phyloP scores from a whole-genome alignment of 345 rosid species.

The Raphanus sativus region DNA sequence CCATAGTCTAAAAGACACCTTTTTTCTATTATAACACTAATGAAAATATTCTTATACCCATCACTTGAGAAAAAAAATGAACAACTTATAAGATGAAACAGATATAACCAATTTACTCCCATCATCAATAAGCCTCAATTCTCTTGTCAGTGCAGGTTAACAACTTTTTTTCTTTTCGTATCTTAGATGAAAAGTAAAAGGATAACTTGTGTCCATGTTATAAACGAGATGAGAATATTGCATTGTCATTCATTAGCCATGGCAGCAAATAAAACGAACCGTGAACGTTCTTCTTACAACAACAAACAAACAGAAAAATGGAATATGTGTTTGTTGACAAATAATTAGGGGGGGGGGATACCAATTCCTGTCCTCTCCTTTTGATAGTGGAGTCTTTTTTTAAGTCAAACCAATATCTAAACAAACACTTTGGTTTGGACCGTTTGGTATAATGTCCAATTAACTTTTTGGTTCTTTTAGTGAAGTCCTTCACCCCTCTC shows the following conservation, averaged over 20 bases:
- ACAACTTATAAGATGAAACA: neutral
- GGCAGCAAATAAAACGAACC: neutral
- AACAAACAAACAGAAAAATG: no score
- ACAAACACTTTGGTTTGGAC: neutral
- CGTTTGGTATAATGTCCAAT: conserved; percentile 14
- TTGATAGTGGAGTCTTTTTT: conserved; percentile 4
- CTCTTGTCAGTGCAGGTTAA: no score
- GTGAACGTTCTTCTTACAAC: no score
- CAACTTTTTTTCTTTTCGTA: neutral
- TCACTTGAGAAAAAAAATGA: neutral
- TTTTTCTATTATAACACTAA: neutral
- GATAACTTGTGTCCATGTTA: conserved; percentile 2
- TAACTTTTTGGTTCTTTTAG: neutral
- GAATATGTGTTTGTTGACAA: conserved; percentile 17
- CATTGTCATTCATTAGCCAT: neutral
- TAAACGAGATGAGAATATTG: neutral
- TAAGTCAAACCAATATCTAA: neutral
- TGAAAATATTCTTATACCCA: conserved; percentile 15
- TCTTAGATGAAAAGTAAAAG: neutral
- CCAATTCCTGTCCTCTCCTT: conserved; percentile 22
- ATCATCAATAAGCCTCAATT: no score
- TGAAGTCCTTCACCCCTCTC: conserved; percentile 4
- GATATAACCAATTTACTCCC: no score
- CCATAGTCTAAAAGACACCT: neutral
- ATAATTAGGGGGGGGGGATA: neutral